Base-by-base conservation (phyloP, 1,284 basidiomycete genomes). In the Cystobasidiaceae sp. region DNA sequence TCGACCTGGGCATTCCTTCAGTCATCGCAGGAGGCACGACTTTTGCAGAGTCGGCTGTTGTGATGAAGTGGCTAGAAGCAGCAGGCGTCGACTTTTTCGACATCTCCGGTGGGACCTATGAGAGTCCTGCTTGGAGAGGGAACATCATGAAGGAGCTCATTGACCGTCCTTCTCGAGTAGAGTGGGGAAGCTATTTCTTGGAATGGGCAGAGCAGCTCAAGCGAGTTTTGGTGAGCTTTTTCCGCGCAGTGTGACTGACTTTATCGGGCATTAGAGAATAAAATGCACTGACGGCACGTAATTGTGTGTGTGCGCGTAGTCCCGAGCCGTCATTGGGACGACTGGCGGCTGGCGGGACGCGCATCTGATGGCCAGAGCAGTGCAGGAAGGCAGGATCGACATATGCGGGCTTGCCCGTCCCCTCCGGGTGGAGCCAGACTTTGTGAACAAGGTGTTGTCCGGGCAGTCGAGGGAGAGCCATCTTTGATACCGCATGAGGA, bases 31-130 rank as follows among this genome's bases (percentile, higher is more conserved):
- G 45, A 11, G 45, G 45, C 21, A 48, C 45, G 45, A 48, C 45
- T 8, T 48, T 17, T 23, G 45, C 45, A 9, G 9, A 48, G 23
- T 8, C 45, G 11, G 13, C 13, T 25, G 23, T 48, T 19, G 45
- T 48, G 13, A 48, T 48, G 45, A 15, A 25, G 15, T 48, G 45
- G 45, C 23, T 48, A 19, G 45, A 48, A 48, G 52, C 34, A 37
- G 52, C 52, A 32, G 52, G 52, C 15, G 32, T 55, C 17, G 41
- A 45, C 33, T 55, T 55, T 34, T 55, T 55, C 33, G 52, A 55
- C 19, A 34, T 55, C 33, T 39, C 32, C 28, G 52, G 52, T 19
- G 52, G 52, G 21, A 55, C 52, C 19, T 55, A 55, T 28, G 52
- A 55, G 27, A 45, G 41, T 34, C 41, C 32, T 17, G 52, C 41